Evolutionary conservation across 495 filamentous ascomycete species (phyloP).

Genomic region (Penicillium alfredii): DNA sequence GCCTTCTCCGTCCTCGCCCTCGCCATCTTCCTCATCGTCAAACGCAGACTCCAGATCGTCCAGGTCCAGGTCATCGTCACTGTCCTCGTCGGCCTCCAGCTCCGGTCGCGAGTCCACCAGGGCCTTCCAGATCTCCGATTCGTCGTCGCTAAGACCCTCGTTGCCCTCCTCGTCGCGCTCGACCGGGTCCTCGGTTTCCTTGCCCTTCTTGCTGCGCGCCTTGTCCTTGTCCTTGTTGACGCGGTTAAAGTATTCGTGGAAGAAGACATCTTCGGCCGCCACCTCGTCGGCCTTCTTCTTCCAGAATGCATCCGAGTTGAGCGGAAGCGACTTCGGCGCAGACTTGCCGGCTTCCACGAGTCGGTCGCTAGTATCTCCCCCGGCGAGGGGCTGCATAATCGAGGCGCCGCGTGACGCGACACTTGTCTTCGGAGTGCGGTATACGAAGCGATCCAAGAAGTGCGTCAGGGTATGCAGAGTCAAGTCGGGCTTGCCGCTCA

Average conservation of each 20-base stretch:
- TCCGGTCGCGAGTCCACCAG: constrained; percentile 76
- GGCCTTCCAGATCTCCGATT: constrained; percentile 87
- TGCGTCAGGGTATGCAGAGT: constrained; percentile 81
- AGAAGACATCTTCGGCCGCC: constrained; percentile 89
- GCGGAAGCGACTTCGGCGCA: constrained; percentile 35
- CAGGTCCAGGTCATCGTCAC: constrained; percentile 58
- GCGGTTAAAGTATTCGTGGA: constrained; percentile 90
- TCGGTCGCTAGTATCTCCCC: constrained; percentile 54
- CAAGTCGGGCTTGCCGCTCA: constrained; percentile 82
- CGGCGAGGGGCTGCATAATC: constrained; percentile 92
- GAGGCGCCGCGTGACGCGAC: constrained; percentile 62
- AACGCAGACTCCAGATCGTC: constrained; percentile 57
- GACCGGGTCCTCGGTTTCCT: constrained; percentile 29
- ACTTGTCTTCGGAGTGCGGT: constrained; percentile 76
- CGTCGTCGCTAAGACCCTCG: constrained; percentile 38
- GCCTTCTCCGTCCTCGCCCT: constrained; percentile 42
- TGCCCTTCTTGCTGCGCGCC: constrained; percentile 48
- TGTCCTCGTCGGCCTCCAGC: constrained; percentile 60
- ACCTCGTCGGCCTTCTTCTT: constrained; percentile 80
- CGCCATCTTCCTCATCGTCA: constrained; percentile 45
- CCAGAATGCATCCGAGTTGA: constrained; percentile 92
- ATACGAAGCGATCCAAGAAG: constrained; percentile 96
- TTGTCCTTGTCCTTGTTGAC: constrained; percentile 65
- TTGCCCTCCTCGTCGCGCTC: constrained; percentile 23
- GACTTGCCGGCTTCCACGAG: constrained; percentile 55